These are phyloP conservation scores for Wickerhamiella parazyma DNA, from an alignment of 805 yeast species.

Conservation along the genomic window DNA sequence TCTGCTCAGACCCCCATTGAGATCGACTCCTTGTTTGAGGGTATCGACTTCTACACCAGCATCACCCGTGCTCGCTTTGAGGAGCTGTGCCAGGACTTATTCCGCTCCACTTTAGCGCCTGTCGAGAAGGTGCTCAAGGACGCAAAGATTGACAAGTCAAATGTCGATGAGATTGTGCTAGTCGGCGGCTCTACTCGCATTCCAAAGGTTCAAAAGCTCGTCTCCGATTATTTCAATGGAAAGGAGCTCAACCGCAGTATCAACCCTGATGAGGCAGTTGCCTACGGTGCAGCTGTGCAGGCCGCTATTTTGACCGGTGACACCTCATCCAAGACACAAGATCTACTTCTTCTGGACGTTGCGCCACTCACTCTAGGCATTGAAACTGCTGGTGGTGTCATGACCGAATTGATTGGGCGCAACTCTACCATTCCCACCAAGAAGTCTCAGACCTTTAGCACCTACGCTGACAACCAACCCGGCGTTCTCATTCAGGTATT, in stretches of 20 bases:
- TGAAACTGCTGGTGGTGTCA: constrained; percentile 98
- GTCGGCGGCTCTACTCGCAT: constrained; percentile 99
- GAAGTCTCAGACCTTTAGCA: constrained; percentile 93
- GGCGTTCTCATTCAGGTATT: constrained; percentile 95
- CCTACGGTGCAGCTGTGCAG: constrained; percentile 98
- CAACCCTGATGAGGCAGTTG: constrained; percentile 98
- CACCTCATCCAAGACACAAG: constrained; percentile 92
- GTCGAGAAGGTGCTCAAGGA: constrained; percentile 90
- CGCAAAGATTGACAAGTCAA: constrained; percentile 78
- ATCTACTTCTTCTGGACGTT: constrained; percentile 84
- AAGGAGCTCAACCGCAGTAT: constrained; percentile 94
- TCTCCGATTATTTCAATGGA: constrained; percentile 92
- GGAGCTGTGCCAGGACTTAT: constrained; percentile 85
- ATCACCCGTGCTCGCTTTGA: constrained; percentile 96
- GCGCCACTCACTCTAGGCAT: constrained; percentile 96
- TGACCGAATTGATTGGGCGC: constrained; percentile 97
- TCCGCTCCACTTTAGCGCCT: constrained; percentile 88
- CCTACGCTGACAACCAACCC: constrained; percentile 96
- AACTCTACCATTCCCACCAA: constrained; percentile 96
- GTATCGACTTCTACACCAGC: constrained; percentile 91
- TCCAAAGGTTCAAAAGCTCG: constrained; percentile 91
- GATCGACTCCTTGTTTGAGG: constrained; percentile 88
- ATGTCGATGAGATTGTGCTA: constrained; percentile 80
- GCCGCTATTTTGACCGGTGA: constrained; percentile 96
- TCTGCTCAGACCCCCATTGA: constrained; percentile 91